Base-by-base conservation (phyloP, 169 alveolate species). In the Neospora caninum region DNA sequence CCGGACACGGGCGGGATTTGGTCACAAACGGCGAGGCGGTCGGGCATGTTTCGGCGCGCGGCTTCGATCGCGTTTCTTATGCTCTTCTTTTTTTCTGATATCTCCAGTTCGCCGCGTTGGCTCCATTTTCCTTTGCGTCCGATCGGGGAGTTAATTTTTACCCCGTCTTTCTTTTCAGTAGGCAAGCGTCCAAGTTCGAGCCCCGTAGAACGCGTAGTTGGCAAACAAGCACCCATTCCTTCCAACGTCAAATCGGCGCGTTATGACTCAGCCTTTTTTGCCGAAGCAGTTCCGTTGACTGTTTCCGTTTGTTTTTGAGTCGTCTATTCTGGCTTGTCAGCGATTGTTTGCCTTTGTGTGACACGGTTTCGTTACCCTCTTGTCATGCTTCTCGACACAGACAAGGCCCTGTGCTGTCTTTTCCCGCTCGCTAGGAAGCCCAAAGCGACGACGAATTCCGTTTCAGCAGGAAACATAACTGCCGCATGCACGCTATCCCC, bases 401-500 rank as follows among this genome's bases (percentile, higher is more conserved):
- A 64, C 78, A 64, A 64, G 78, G 36, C 31, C 78, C 78, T n/a
- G 78, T n/a, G 78, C 78, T 64, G 78, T 64, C 78, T 64, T 64
- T 53, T 53, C 27, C 64, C 78, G 78, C 0, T 64, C 78, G 78
- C 78, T 64, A 64, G 78, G 78, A 64, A 64, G 78, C 34, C 31
- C 78, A 64, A 64, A 64, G 78, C 78, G 78, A 64, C 64, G 64
- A 53, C 78, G 58, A 49, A 64, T 64, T 64, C 78, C 34, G 10
- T 64, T 29, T 64, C 78, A 64, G 78, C 78, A 64, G 34, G 78
- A 64, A 64, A 64, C 78, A 64, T 7, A 64, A 64, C 78, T 64
- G 36, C 25, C 78, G 78, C 78, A 64, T 64, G 78, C 78, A 64
- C 78, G 34, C 78, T 64, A 64, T 64, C 78, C 2, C 34, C 78